Percentiles rank a stretch among this genome's conserved stretches.
Evolutionary conservation across 441 rosid genomes (phyloP).

Genomic region (Adansonia rubrostipa): DNA sequence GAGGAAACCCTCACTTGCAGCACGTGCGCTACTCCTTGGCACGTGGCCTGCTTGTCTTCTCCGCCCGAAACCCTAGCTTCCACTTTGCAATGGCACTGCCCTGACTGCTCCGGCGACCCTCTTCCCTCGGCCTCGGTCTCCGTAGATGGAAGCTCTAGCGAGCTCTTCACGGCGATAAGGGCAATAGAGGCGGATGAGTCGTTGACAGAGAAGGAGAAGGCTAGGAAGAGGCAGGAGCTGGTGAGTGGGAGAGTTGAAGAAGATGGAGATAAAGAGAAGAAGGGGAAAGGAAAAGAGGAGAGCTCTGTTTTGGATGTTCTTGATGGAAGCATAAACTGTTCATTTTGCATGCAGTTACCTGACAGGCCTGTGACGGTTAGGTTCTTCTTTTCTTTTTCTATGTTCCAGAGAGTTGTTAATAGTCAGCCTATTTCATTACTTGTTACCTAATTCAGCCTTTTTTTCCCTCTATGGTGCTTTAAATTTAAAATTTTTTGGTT

Average conservation of each 20-base stretch:
- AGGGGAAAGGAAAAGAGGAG: slow-evolving; percentile 21
- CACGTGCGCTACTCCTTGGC: slow-evolving; percentile 62
- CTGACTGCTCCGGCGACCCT: slow-evolving; percentile 30
- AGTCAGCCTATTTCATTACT: no score
- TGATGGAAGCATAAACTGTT: slow-evolving; percentile 26
- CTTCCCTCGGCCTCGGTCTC: neutral
- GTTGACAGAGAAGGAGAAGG: slow-evolving; percentile 37
- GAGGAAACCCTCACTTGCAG: slow-evolving; percentile 52
- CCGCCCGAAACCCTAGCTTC: slow-evolving; percentile 28
- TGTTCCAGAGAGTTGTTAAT: neutral
- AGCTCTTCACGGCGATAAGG: slow-evolving; percentile 32
- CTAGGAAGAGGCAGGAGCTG: slow-evolving; percentile 33
- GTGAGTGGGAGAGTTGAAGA: slow-evolving; percentile 27
- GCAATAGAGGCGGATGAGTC: slow-evolving; percentile 35
- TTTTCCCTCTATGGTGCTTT: neutral
- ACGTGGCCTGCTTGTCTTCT: slow-evolving; percentile 32
- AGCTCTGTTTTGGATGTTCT: slow-evolving; percentile 22
- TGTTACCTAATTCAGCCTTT: neutral
- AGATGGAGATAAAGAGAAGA: slow-evolving; percentile 13
- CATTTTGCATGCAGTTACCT: slow-evolving; percentile 49
- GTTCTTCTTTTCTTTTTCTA: neutral
- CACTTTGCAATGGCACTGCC: slow-evolving; percentile 35
- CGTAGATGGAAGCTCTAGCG: slow-evolving; percentile 3
- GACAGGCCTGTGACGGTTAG: slow-evolving; percentile 75
- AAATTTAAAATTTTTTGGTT: neutral